A percentile compares a stretch with the other conserved stretches of the same genome.
phyloP scores from a whole-genome alignment of 306 rosid genomes.

The Ammopiptanthus mongolicus region DNA sequence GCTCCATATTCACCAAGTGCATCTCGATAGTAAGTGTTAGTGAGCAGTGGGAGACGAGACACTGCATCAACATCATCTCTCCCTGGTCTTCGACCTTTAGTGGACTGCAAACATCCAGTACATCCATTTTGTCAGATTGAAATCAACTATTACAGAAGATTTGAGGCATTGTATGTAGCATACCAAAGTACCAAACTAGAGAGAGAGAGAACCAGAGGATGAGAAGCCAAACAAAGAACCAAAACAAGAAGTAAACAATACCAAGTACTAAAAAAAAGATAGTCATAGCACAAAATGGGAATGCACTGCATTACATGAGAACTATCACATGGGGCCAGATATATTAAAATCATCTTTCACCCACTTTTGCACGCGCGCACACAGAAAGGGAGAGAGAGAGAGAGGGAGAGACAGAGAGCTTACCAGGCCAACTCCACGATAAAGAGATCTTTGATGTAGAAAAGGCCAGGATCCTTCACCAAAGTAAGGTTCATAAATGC shows the following conservation, averaged over 20 bases:
- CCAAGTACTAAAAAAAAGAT: not conserved
- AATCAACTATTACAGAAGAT: not conserved
- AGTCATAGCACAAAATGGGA: not conserved
- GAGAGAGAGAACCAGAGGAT: not conserved
- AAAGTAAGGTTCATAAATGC: constrained; percentile 91
- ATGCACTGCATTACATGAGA: not conserved
- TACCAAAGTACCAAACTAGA: not conserved
- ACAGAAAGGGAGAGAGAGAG: no score
- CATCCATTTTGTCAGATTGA: constrained; percentile 6
- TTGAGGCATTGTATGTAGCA: not conserved
- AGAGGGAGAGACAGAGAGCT: constrained; percentile 16
- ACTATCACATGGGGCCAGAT: not conserved
- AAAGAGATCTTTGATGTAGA: constrained; percentile 71
- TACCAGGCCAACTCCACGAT: constrained; percentile 92
- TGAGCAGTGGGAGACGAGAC: constrained; percentile 84
- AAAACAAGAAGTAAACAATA: not conserved
- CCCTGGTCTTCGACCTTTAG: constrained; percentile 74
- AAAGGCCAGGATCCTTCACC: constrained; percentile 98
- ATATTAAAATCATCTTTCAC: not conserved
- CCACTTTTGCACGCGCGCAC: no score
- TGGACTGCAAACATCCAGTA: constrained; percentile 55
- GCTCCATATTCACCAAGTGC: constrained; percentile 86
- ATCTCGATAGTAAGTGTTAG: constrained; percentile 72
- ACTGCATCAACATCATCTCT: constrained; percentile 87
- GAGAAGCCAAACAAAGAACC: not conserved